Base-by-base conservation (phyloP, 2,329 filamentous ascomycete species). In the Penicillium nordicum region DNA sequence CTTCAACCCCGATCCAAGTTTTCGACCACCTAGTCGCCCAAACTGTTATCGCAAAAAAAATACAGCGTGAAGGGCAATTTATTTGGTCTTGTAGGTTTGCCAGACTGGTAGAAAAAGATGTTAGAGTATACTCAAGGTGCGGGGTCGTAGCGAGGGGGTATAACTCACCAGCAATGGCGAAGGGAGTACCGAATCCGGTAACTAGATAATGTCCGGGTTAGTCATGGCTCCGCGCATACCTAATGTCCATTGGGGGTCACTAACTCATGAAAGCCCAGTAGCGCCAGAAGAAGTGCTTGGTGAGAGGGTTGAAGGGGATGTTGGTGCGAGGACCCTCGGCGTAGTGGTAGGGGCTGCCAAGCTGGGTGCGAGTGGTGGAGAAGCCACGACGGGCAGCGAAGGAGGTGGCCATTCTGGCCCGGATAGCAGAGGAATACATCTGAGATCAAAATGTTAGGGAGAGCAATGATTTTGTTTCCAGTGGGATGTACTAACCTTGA, bases 261-360 rank as follows among this genome's bases (percentile, higher is more conserved):
- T 61, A 73, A 89, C 87, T 76, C 83, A 87, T 87, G 81, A 89
- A 94, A 62, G 74, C 74, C 88, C 91, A 95, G 87, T 89, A 99
- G 79, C 88, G 84, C 68, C 90, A 61, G 65, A 81, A 84, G 76
- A 99, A 99, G 80, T 83, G 89, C 80, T 87, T 90, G 74, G 87
- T 93, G 80, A 90, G 83, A 67, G 94, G 89, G 84, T 99, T 96
- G 87, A 99, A 99, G 66, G 94, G 94, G 66, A 99, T 80, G 85
- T 97, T 97, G 82, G 84, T 88, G 79, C 91, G 89, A 72, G 93
- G 90, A 65, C 93, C 94, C 82, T 97, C 93, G 69, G 93, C 88
- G 83, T 99, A 99, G 84, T 99, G 94, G 88, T 96, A 97, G 63
- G 92, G 92, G 75, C 90, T 95, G 70, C 83, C 85, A 75, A 96